Conservation (phyloP, 2,329 filamentous ascomycete species). For the Metarhizium brunneum region DNA sequence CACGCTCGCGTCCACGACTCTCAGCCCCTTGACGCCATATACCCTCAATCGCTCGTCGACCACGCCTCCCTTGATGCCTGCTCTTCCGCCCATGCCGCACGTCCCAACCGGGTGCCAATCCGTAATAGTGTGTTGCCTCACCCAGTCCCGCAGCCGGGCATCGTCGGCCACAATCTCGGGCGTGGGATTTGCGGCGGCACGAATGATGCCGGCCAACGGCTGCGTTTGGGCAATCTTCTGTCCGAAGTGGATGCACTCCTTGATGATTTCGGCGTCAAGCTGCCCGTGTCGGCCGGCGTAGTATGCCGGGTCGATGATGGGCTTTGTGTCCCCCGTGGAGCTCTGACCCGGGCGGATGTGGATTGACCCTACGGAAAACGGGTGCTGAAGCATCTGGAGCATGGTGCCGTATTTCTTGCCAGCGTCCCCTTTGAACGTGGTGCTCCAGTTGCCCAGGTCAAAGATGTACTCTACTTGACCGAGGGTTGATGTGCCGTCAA, state of each 20-base stretch:
- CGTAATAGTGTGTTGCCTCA: slow-evolving; percentile 18
- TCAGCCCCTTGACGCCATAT: slow-evolving; percentile 14
- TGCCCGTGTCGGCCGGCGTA: slow-evolving; percentile 28
- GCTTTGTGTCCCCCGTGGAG: slow-evolving; percentile 15
- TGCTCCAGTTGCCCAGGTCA: slow-evolving; percentile 37
- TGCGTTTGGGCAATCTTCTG: slow-evolving; percentile 27
- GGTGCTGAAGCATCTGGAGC: slow-evolving; percentile 41
- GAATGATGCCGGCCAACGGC: slow-evolving; percentile 29
- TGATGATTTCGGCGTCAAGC: slow-evolving; percentile 34
- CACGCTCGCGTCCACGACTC: slow-evolving; percentile 16
- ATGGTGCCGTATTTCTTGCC: slow-evolving; percentile 38
- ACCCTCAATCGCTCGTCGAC: slow-evolving; percentile 17
- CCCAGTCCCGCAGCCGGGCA: slow-evolving; percentile 14
- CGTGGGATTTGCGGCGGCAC: slow-evolving; percentile 15
- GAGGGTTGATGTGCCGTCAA: slow-evolving; percentile 20
- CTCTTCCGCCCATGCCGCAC: slow-evolving; percentile 22
- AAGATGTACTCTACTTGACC: slow-evolving; percentile 42
- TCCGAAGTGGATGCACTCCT: slow-evolving; percentile 28
- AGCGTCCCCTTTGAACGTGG: slow-evolving; percentile 21
- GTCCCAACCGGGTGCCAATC: slow-evolving; percentile 32
- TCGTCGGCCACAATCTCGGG: slow-evolving; percentile 10
- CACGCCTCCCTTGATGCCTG: slow-evolving; percentile 19
- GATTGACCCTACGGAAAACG: slow-evolving; percentile 37
- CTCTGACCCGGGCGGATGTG: slow-evolving; percentile 26
- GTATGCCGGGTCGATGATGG: slow-evolving; percentile 32